Percentiles rank a stretch among this genome's conserved stretches.
These are phyloP conservation scores for Podospora australis DNA, from an alignment of 495 filamentous ascomycete genomes.

Conservation along the genomic window DNA sequence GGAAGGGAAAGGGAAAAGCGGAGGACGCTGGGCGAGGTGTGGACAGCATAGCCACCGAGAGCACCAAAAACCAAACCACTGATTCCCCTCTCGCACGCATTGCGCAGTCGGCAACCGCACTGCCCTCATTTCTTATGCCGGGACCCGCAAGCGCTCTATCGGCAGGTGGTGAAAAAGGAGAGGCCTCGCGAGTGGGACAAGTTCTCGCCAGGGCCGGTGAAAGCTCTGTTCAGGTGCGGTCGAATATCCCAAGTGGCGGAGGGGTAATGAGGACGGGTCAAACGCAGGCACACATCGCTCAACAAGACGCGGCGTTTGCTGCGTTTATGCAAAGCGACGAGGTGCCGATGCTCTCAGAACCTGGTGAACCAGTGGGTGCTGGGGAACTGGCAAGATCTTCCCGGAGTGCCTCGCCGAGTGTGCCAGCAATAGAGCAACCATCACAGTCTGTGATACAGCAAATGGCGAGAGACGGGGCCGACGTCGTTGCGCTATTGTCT, in stretches of 20 bases:
- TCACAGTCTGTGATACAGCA: conserved; percentile 27
- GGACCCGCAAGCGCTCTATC: conserved; percentile 7
- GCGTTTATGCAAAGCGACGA: conserved; percentile 36
- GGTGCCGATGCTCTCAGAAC: conserved; percentile 19
- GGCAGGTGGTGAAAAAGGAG: conserved; percentile 19
- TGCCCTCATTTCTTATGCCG: conserved; percentile 19
- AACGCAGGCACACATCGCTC: conserved; percentile 27
- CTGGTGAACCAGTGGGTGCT: conserved; percentile 11
- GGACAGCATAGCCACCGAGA: neutral
- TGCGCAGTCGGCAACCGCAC: conserved; percentile 19
- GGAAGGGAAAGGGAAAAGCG: conserved; percentile 1
- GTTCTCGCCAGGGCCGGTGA: conserved; percentile 13
- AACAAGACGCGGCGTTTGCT: conserved; percentile 38
- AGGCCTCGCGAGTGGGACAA: conserved; percentile 10
- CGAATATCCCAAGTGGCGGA: conserved; percentile 56
- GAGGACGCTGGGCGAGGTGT: neutral
- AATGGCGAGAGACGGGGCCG: conserved; percentile 36
- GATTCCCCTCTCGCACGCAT: conserved; percentile 16
- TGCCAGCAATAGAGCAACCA: neutral
- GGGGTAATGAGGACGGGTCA: conserved; percentile 19
- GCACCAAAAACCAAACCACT: neutral
- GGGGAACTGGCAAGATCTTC: conserved; percentile 7
- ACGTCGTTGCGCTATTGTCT: conserved; percentile 37
- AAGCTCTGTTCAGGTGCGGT: conserved; percentile 24
- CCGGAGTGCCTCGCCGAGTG: neutral